Evolutionary conservation across 768 basidiomycete genomes (phyloP).

Genomic region (Mycena galericulata): DNA sequence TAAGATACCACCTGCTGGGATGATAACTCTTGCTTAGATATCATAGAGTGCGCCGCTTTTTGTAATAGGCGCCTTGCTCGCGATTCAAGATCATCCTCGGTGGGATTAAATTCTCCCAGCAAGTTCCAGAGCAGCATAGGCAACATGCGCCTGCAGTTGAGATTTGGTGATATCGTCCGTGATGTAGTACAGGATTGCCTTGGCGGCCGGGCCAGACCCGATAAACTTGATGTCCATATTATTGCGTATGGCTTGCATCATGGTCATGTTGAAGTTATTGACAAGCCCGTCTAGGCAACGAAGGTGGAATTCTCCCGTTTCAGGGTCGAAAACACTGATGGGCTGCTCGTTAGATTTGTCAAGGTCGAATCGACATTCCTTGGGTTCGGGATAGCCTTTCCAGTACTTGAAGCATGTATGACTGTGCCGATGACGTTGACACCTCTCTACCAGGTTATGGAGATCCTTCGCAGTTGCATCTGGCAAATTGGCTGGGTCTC

Average conservation of each 20-base stretch:
- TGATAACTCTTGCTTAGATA: conserved; percentile 40
- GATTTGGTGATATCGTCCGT: conserved; percentile 53
- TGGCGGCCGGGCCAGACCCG: conserved; percentile 43
- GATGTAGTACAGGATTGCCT: conserved; percentile 47
- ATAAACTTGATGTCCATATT: conserved; percentile 33
- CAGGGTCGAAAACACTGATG: too few species aligned
- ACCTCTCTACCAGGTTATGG: not conserved
- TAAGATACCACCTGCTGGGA: conserved; percentile 44
- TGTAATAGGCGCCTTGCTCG: conserved; percentile 39
- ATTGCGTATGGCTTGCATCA: too few species aligned
- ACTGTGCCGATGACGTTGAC: not conserved
- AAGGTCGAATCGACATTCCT: too few species aligned
- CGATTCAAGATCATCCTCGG: not conserved
- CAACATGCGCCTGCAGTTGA: conserved; percentile 35
- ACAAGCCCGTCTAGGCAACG: too few species aligned
- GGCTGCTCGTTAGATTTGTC: too few species aligned
- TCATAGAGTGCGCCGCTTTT: conserved; percentile 40
- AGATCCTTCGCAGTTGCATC: not conserved
- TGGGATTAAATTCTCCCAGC: conserved; percentile 31
- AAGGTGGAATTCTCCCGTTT: too few species aligned
- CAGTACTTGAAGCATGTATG: not conserved
- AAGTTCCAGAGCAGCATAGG: conserved; percentile 29
- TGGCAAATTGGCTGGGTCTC: too few species aligned
- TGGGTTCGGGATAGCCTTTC: too few species aligned
- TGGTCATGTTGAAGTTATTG: too few species aligned